Base-by-base conservation (phyloP, 1,284 basidiomycete species). In the Trichosporon faecale region DNA sequence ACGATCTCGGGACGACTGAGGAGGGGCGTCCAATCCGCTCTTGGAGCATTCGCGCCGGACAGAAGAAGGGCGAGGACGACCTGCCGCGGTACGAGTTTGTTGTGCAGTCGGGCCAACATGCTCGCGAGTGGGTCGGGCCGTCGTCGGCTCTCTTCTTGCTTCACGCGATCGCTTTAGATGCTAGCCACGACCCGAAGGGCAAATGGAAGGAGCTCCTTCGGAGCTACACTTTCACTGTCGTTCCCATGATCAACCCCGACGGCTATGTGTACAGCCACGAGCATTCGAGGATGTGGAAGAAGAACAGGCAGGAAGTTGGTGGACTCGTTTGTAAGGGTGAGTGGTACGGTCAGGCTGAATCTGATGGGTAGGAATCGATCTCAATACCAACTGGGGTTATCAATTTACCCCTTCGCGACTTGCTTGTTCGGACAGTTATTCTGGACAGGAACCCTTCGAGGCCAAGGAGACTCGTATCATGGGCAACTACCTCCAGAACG, bases 61-160 rank as follows among this genome's bases (percentile, higher is more conserved):
- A 72, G 68, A 65, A 68, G 35, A 55, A 68, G 29, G 69, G 46
- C 12, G 66, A 67, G 12, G 40, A 70, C 52, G 52, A 68, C 2
- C 49, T 66, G 11, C 64, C 69, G 64, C 65, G 66, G 60, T 66
- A 76, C 64, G 83, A 89, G 16, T 88, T 93, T 75, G 87, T 93
- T n/a, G 85, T 93, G 60, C 85, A 88, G 6, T 90, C 90, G 9
- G 90, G 91, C 0, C 91, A 92, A 77, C 92, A 94, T 80, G 91
- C 91, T 25, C 86, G 92, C 55, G 91, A 93, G 89, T 95, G 92
- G 92, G 88, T 94, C 65, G 90, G 91, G 0, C 89, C 91, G 0
- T 87, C 92, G 0, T 87, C 91, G 0, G 85, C 91, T 0, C 83
- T 92, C 12, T 94, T 92, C 80, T 83, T 93, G 64, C 86, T 90